A percentile compares a stretch with the other conserved stretches of the same genome.
These are phyloP conservation scores for Paraphoma chrysanthemicola DNA, from an alignment of 2,329 filamentous ascomycete genomes.

Conservation along the genomic window DNA sequence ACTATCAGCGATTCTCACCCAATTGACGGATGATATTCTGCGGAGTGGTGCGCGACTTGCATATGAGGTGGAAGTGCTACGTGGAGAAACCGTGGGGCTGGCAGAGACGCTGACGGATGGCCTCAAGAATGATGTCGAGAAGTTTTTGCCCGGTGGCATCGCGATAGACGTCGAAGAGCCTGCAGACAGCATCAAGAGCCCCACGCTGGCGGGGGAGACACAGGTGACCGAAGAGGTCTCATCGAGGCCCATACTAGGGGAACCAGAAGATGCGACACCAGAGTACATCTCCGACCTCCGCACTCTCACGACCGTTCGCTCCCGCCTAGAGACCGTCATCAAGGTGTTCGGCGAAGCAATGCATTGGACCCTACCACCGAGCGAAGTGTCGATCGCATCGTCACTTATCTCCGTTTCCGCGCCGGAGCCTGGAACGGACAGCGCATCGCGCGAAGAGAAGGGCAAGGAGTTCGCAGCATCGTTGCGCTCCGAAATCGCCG, in stretches of 20 bases:
- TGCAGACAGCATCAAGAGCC: constrained; percentile 7
- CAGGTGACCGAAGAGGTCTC: background rate
- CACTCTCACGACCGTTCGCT: constrained; percentile 80
- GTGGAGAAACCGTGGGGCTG: constrained; percentile 85
- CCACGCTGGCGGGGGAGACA: constrained; percentile 3
- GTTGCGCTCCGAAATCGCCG: constrained; percentile 74
- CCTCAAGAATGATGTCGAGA: constrained; percentile 73
- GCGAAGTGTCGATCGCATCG: constrained; percentile 81
- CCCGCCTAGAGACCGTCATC: constrained; percentile 87
- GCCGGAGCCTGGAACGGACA: constrained; percentile 72
- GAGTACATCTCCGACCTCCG: constrained; percentile 77
- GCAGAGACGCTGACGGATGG: constrained; percentile 78
- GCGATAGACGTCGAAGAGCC: constrained; percentile 10
- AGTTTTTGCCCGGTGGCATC: constrained; percentile 68
- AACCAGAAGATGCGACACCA: constrained; percentile 24
- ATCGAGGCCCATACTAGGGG: background rate
- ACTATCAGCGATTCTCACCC: constrained; percentile 80
- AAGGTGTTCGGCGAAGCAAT: constrained; percentile 93
- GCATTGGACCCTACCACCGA: constrained; percentile 91
- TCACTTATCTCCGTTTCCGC: constrained; percentile 91
- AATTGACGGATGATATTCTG: constrained; percentile 93
- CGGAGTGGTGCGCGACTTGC: constrained; percentile 85
- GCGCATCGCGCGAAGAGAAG: constrained; percentile 80
- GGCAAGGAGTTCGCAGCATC: constrained; percentile 80
- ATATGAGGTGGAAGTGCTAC: constrained; percentile 91